Percentiles rank a stretch among this genome's conserved stretches.
These are phyloP conservation scores for Iberis pinnata DNA, from an alignment of 345 rosid genomes.

Conservation along the genomic window DNA sequence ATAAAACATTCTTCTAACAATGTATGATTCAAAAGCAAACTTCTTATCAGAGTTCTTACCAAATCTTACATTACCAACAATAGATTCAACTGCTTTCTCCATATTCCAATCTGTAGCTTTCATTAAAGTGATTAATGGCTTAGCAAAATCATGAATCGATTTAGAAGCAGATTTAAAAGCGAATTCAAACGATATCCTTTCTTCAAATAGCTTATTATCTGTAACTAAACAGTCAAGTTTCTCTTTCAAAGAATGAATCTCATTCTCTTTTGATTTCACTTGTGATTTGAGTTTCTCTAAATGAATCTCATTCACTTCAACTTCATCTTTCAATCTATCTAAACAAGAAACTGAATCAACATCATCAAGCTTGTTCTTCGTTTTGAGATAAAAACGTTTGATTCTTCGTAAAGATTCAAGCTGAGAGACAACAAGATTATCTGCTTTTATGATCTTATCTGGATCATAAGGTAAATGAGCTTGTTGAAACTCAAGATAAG, in stretches of 20 bases:
- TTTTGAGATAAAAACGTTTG: conserved; percentile 34
- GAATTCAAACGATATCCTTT: conserved; percentile 36
- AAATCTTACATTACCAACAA: conserved; percentile 38
- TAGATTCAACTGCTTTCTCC: conserved; percentile 39
- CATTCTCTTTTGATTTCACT: conserved; percentile 32
- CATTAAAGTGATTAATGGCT: conserved; percentile 60
- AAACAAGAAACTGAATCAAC: conserved; percentile 28
- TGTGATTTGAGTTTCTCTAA: conserved; percentile 38
- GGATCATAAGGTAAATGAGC: conserved; percentile 57
- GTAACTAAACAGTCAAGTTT: conserved; percentile 31
- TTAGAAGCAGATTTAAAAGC: conserved; percentile 37
- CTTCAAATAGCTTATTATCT: conserved; percentile 29
- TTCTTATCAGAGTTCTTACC: conserved; percentile 46
- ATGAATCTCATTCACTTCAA: conserved; percentile 33
- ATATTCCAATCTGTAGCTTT: conserved; percentile 57
- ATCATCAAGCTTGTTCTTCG: conserved; percentile 22
- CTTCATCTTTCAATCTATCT: conserved; percentile 30
- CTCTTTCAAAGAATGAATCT: conserved; percentile 31
- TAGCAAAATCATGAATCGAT: conserved; percentile 53
- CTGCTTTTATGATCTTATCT: conserved; percentile 47
- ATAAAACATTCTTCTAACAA: conserved; percentile 52
- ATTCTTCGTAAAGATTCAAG: conserved; percentile 38
- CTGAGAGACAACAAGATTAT: conserved; percentile 42
- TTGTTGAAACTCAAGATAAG: conserved; percentile 50
- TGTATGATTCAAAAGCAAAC: conserved; percentile 57